phyloP scores from a whole-genome alignment of 2,329 filamentous ascomycete species.

The Claviceps digitariae region DNA sequence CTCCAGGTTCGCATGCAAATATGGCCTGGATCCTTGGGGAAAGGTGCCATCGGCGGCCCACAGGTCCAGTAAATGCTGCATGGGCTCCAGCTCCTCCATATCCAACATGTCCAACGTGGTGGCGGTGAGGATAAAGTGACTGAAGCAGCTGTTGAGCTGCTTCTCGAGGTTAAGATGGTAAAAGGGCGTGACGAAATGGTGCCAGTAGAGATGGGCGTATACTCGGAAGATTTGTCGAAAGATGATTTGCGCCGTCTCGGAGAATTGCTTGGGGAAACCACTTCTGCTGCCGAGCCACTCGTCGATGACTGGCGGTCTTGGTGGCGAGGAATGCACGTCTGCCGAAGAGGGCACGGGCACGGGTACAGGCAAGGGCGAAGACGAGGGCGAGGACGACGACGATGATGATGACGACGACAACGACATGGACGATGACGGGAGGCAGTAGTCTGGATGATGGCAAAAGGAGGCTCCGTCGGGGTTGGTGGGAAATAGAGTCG shows the following conservation, averaged over 20 bases:
- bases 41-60: constrained; percentile 78
- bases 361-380: no score
- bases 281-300: constrained; percentile 78
- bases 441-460: constrained; percentile 37
- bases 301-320: constrained; percentile 29
- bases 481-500: constrained; percentile 73
- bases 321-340: constrained; percentile 34
- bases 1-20: constrained; percentile 40
- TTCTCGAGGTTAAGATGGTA: constrained; percentile 64
- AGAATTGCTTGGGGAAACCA: constrained; percentile 75
- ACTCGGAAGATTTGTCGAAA: constrained; percentile 95
- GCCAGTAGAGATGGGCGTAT: constrained; percentile 91
- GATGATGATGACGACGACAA: neutral
- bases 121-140: constrained; percentile 63
- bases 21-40: constrained; percentile 51
- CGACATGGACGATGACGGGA: neutral
- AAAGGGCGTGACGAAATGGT: constrained; percentile 70
- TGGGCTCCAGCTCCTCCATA: constrained; percentile 76
- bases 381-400: neutral
- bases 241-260: constrained; percentile 73
- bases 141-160: constrained; percentile 70
- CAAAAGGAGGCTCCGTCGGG: constrained; percentile 49
- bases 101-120: constrained; percentile 66
- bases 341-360: neutral
- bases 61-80: constrained; percentile 79